Percentiles rank a stretch among this genome's conserved stretches.
These are phyloP conservation scores for Lathyrus sativus DNA, from an alignment of 306 rosid species.

Conservation along the genomic window DNA sequence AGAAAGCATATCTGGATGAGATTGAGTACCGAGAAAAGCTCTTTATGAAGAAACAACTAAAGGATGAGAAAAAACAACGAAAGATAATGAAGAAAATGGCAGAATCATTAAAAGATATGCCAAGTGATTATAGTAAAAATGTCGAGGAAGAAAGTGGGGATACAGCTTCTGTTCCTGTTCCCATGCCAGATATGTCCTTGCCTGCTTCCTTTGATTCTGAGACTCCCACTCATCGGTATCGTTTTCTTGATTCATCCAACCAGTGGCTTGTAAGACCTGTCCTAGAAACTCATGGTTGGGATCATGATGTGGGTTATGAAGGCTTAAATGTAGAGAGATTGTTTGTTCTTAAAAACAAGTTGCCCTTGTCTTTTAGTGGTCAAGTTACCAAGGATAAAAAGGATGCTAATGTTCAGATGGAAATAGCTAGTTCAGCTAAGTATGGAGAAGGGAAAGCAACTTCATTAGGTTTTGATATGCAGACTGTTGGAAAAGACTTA, in stretches of 20 bases:
- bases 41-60: constrained; percentile 89
- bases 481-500: constrained; percentile 93
- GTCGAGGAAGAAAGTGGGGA: constrained; percentile 74
- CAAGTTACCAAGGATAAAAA: constrained; percentile 95
- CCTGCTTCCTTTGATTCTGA: constrained; percentile 98
- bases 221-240: constrained; percentile 89
- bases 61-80: constrained; percentile 77
- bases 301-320: constrained; percentile 97
- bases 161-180: constrained; percentile 85
- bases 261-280: constrained; percentile 99
- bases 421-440: constrained; percentile 76
- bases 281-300: constrained; percentile 96
- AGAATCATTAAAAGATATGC: constrained; percentile 65
- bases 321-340: constrained; percentile 90
- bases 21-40: constrained; percentile 85
- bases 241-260: constrained; percentile 85
- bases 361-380: constrained; percentile 81
- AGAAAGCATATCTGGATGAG: constrained; percentile 84
- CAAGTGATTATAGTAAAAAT: constrained; percentile 57
- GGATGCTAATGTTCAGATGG: constrained; percentile 91
- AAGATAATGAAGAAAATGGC: constrained; percentile 88
- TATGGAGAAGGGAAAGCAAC: constrained; percentile 89
- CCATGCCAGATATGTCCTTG: constrained; percentile 87
- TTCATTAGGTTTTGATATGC: constrained; percentile 87
- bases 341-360: constrained; percentile 66